Conservation (phyloP, 805 yeast genomes). For the Ogataea pilisensis region DNA sequence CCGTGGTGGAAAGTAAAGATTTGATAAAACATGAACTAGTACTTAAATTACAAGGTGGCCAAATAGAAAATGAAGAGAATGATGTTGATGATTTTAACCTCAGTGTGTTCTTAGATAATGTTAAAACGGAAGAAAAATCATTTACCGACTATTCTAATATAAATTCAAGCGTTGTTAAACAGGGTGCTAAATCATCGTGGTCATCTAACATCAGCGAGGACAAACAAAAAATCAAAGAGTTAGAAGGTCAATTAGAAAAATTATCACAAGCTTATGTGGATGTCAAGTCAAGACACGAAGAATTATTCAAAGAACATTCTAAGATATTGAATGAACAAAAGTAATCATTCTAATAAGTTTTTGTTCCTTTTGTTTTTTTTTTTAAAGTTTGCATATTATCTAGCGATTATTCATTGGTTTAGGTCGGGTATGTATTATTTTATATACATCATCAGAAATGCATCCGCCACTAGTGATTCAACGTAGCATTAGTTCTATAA, state of each 20-base stretch:
- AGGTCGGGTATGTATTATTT: too few species aligned
- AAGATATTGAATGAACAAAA: constrained; percentile 26
- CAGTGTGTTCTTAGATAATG: constrained; percentile 44
- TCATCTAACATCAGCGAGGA: constrained; percentile 14
- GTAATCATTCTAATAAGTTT: not conserved
- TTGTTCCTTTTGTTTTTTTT: too few species aligned
- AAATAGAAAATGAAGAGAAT: constrained; percentile 16
- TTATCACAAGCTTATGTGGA: constrained; percentile 58
- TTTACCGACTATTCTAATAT: constrained; percentile 42
- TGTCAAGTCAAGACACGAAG: constrained; percentile 56
- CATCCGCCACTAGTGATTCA: too few species aligned
- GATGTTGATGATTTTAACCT: constrained; percentile 33
- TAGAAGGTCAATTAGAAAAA: constrained; percentile 44
- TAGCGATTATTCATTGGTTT: too few species aligned
- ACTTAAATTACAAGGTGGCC: constrained; percentile 29
- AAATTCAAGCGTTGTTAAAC: constrained; percentile 31
- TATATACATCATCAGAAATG: too few species aligned
- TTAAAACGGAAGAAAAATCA: constrained; percentile 47
- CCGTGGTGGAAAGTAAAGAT: constrained; percentile 38
- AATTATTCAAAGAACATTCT: constrained; percentile 48
- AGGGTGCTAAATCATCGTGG: not conserved
- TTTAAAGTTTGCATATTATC: too few species aligned
- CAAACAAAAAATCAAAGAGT: constrained; percentile 30
- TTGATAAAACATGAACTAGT: constrained; percentile 41
- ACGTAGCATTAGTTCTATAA: too few species aligned